These are phyloP conservation scores for Lentinula detonsa DNA, from an alignment of 768 basidiomycete species.

Conservation along the genomic window DNA sequence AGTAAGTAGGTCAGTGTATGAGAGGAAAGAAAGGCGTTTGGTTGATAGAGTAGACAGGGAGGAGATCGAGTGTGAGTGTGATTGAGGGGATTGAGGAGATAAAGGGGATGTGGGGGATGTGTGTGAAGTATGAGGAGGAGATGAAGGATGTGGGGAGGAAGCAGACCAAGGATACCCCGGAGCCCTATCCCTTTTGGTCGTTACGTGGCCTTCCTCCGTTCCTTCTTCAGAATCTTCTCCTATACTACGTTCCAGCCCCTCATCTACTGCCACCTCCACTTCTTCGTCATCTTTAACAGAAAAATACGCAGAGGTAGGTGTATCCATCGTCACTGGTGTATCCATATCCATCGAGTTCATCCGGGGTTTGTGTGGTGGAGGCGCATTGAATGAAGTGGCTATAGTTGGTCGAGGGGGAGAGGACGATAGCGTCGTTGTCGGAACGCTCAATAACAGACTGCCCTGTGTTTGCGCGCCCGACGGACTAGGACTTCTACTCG, in stretches of 20 bases:
- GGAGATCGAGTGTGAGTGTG: constrained; percentile 15
- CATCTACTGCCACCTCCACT: not conserved
- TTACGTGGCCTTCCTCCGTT: too few relatives aligned
- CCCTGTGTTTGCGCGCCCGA: not conserved
- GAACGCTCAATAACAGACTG: constrained; percentile 43
- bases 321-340: constrained; percentile 22
- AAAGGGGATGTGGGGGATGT: constrained; percentile 5
- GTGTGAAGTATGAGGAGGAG: too few relatives aligned
- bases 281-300: constrained; percentile 16
- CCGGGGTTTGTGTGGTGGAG: not conserved
- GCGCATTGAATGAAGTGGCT: constrained; percentile 1
- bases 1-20: constrained; percentile 79
- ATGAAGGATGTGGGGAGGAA: too few relatives aligned
- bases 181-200: constrained; percentile 7
- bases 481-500: constrained; percentile 65
- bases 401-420: constrained; percentile 3
- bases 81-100: constrained; percentile 13
- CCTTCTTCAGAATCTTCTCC: constrained; percentile 9
- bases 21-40: constrained; percentile 86
- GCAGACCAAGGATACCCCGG: constrained; percentile 10
- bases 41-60: constrained; percentile 38
- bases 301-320: constrained; percentile 46
- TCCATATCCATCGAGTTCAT: not conserved
- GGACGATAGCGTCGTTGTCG: constrained; percentile 12
- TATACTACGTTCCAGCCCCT: too few relatives aligned